Conservation (phyloP, 352 stramenopile genomes). For the Saprolegnia parasitica region DNA sequence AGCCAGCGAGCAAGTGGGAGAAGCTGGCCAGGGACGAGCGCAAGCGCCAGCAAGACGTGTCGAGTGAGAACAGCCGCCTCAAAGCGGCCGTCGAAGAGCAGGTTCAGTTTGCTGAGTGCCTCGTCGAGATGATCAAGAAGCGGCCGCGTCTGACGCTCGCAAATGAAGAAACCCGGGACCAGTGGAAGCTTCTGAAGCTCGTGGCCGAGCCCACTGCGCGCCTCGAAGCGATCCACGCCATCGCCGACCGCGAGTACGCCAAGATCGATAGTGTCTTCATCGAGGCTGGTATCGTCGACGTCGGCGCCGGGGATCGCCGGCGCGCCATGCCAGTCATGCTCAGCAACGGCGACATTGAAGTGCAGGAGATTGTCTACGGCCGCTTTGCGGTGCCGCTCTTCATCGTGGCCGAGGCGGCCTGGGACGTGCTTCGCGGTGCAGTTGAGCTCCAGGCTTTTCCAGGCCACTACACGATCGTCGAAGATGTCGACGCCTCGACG, state of each 20-base stretch:
- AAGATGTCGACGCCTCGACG: slow-evolving; percentile 7
- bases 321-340: background rate
- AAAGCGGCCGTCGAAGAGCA: background rate
- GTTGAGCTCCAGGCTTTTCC: background rate
- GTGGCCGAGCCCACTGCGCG: background rate
- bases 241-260: background rate
- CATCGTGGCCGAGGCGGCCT: background rate
- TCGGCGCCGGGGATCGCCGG: background rate
- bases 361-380: background rate
- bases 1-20: background rate
- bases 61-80: background rate
- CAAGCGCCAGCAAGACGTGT: background rate
- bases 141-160: background rate
- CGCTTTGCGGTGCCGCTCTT: background rate
- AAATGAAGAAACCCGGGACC: background rate
- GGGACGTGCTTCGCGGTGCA: background rate
- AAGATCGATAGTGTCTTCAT: slow-evolving; percentile 1
- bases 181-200: background rate
- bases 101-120: background rate
- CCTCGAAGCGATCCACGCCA: background rate
- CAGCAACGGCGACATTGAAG: background rate
- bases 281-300: slow-evolving; percentile 12
- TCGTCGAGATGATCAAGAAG: background rate
- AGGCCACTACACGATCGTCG: background rate
- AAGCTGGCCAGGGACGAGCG: background rate